phyloP scores from a whole-genome alignment of 208 protist genomes.

The Naegleria fowleri region DNA sequence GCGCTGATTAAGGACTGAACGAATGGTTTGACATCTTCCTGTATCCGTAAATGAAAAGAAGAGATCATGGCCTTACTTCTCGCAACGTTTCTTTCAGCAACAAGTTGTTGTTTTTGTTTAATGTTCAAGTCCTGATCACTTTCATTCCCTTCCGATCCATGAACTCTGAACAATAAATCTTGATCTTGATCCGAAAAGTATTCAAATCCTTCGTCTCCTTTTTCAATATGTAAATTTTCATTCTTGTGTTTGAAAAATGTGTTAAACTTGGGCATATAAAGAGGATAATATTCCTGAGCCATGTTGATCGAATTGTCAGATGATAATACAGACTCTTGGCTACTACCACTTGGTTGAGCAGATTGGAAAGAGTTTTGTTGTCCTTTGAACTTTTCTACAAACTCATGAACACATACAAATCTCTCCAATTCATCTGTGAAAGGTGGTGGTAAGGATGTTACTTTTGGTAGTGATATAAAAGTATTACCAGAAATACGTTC shows the following conservation, averaged over 20 bases:
- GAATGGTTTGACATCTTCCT: conserved; percentile 13
- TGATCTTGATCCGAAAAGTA: not conserved
- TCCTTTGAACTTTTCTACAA: not conserved
- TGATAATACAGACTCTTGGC: too few relatives aligned
- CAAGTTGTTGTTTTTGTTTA: not conserved
- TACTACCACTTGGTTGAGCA: too few relatives aligned
- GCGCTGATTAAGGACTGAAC: not conserved
- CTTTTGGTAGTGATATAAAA: too few relatives aligned
- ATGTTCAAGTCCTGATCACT: not conserved
- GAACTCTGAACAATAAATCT: not conserved
- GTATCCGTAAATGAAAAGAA: not conserved
- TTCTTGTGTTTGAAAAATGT: not conserved
- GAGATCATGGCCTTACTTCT: not conserved
- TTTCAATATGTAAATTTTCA: conserved; percentile 13
- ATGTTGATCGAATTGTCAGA: too few relatives aligned
- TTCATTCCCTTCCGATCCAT: not conserved
- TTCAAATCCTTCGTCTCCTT: conserved; percentile 3
- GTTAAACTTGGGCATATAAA: conserved; percentile 22
- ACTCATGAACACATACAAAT: not conserved
- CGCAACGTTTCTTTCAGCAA: not conserved
- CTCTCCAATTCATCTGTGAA: not conserved
- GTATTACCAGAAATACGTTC: not conserved
- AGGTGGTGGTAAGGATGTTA: too few relatives aligned
- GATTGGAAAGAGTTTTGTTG: too few relatives aligned
- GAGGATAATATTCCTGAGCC: not conserved